A percentile compares a stretch with the other conserved stretches of the same genome.
Conservation (phyloP, 2,329 filamentous ascomycete genomes). For the Thermoascus crustaceus region DNA sequence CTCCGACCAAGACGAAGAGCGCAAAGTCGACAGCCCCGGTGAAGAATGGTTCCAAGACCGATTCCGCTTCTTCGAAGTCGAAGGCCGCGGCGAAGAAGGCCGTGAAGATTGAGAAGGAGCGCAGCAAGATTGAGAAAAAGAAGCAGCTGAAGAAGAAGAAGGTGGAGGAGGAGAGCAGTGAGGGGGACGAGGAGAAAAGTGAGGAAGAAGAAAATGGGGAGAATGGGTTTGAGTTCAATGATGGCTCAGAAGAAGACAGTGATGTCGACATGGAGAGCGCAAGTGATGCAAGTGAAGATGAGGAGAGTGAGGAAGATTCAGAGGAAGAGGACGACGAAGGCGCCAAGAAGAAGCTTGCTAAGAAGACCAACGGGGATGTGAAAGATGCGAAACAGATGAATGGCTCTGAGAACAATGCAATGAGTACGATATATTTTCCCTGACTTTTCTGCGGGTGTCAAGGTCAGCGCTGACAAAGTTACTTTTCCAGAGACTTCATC, state of each 20-base stretch:
- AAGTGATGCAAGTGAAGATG: conserved; percentile 12
- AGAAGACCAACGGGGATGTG: conserved; percentile 4
- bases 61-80: conserved; percentile 10
- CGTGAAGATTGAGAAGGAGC: neutral
- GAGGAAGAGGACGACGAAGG: conserved; percentile 10
- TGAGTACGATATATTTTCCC: neutral
- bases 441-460: neutral
- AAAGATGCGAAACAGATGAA: conserved; percentile 6
- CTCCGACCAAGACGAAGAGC: conserved; percentile 4
- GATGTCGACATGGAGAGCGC: conserved; percentile 6
- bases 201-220: conserved; percentile 36
- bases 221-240: neutral
- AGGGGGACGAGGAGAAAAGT: conserved; percentile 27
- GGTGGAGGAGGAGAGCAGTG: conserved; percentile 29
- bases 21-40: conserved; percentile 5
- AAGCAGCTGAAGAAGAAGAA: conserved; percentile 27
- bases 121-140: conserved; percentile 25
- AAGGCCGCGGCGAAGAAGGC: conserved; percentile 23
- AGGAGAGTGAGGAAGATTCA: too few species aligned
- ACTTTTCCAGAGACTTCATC: conserved; percentile 54
- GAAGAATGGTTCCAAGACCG: conserved; percentile 6
- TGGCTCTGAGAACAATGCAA: neutral
- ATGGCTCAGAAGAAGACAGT: conserved; percentile 16
- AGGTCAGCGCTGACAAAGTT: conserved; percentile 7
- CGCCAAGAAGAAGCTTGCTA: conserved; percentile 9